These are phyloP conservation scores for Euptelea pleiosperma DNA, from an alignment of 164 flowering plant species.

Conservation along the genomic window DNA sequence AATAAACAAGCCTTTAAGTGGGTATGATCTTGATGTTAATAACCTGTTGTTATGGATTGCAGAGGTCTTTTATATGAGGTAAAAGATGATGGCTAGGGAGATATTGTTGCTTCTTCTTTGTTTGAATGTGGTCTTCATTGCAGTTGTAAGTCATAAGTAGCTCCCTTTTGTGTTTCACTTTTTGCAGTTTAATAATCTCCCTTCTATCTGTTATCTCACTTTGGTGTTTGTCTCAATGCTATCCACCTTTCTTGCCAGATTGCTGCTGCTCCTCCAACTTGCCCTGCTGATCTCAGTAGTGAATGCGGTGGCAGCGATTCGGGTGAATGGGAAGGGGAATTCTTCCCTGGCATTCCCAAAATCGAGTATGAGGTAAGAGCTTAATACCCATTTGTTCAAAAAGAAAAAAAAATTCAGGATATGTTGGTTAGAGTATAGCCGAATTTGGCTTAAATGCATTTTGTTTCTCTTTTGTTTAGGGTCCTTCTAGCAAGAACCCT, in stretches of 20 bases:
- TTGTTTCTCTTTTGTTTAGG: conserved; percentile 40
- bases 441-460: not conserved
- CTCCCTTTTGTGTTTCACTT: not conserved
- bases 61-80: conserved; percentile 14
- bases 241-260: conserved; percentile 29
- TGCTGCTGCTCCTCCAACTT: conserved; percentile 61
- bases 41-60: conserved; percentile 7
- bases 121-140: conserved; percentile 24
- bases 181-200: not conserved
- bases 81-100: conserved; percentile 28
- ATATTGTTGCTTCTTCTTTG: conserved; percentile 35
- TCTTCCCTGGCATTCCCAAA: conserved; percentile 81
- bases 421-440: not conserved
- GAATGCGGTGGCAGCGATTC: conserved; percentile 38
- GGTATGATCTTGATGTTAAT: not conserved
- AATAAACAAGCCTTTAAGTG: not conserved
- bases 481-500: conserved; percentile 82
- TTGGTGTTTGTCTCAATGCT: not conserved
- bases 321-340: conserved; percentile 90
- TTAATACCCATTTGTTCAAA: not conserved
- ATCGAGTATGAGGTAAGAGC: conserved; percentile 83
- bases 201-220: not conserved
- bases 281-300: conserved; percentile 61
- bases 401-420: not conserved
- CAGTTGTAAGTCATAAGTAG: conserved; percentile 36